These are phyloP conservation scores for Panicum miliaceum DNA, from an alignment of 176 grass and related monocot species.

Conservation along the genomic window DNA sequence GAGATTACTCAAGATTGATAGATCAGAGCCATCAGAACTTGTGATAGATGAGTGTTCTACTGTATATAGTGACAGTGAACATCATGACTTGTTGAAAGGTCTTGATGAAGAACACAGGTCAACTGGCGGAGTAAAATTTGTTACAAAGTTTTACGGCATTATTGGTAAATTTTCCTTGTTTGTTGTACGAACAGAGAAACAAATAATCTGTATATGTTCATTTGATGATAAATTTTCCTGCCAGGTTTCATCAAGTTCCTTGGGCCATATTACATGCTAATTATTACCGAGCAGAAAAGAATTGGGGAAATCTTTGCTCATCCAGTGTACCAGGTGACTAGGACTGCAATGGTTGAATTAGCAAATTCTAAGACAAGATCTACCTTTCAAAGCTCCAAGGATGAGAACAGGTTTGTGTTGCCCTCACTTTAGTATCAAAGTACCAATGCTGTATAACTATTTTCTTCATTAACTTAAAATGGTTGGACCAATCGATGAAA, in stretches of 20 bases:
- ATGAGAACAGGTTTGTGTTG: conserved; percentile 65
- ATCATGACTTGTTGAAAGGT: conserved; percentile 52
- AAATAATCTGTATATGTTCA: conserved; percentile 4
- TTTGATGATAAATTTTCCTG: conserved; percentile 31
- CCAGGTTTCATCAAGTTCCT: conserved; percentile 91
- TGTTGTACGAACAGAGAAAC: not conserved
- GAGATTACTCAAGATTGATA: conserved; percentile 83
- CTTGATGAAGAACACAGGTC: conserved; percentile 63
- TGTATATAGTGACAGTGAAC: conserved; percentile 66
- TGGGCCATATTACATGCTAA: conserved; percentile 91
- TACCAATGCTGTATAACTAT: not conserved
- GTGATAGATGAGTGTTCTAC: conserved; percentile 72
- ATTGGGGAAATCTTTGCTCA: conserved; percentile 89
- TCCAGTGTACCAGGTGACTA: conserved; percentile 78
- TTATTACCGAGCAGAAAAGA: conserved; percentile 77
- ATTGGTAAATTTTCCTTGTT: conserved; percentile 53
- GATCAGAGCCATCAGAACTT: conserved; percentile 67
- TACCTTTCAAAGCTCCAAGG: conserved; percentile 46
- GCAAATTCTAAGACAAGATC: conserved; percentile 58
- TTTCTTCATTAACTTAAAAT: conserved; percentile 22
- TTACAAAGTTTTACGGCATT: conserved; percentile 89
- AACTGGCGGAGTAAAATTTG: conserved; percentile 87
- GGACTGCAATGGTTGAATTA: conserved; percentile 67
- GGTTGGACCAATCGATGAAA: not conserved
- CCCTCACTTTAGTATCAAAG: conserved; percentile 9